phyloP scores from a whole-genome alignment of 179 eudicot species.

The Beta macrorhiza region DNA sequence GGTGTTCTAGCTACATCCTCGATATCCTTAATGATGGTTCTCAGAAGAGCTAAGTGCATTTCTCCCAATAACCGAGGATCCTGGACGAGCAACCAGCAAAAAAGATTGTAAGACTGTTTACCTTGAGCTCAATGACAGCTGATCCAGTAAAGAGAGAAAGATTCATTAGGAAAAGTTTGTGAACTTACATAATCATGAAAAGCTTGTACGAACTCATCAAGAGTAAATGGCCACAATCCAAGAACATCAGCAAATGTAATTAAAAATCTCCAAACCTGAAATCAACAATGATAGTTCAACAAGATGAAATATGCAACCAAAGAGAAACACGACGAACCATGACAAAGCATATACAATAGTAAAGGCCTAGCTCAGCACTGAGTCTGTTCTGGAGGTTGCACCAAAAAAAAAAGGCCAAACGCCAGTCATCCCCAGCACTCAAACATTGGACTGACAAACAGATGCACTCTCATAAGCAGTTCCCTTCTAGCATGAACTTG shows the following conservation, averaged over 20 bases:
- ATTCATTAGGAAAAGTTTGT: slow-evolving; percentile 1
- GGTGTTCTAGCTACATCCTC: slow-evolving; percentile 92
- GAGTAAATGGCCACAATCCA: slow-evolving; percentile 91
- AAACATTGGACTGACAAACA: not conserved
- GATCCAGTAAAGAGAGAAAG: not conserved
- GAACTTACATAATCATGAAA: slow-evolving; percentile 84
- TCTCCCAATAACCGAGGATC: slow-evolving; percentile 82
- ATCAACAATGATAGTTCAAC: slow-evolving; percentile 7
- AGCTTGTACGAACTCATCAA: slow-evolving; percentile 88
- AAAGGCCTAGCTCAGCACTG: not conserved
- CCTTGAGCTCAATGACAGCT: not conserved
- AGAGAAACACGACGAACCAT: not conserved
- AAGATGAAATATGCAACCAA: not conserved
- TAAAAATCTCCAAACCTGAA: slow-evolving; percentile 82
- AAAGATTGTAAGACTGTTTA: not conserved
- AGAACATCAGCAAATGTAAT: slow-evolving; percentile 83
- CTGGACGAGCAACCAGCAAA: slow-evolving; percentile 36
- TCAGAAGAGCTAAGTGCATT: slow-evolving; percentile 74
- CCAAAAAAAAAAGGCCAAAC: not conserved
- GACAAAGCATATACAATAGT: not conserved
- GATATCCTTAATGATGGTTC: slow-evolving; percentile 72
- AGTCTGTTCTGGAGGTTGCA: not conserved
- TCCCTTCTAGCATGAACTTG: not conserved
- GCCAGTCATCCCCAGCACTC: not conserved
- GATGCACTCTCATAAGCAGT: not conserved